Evolutionary conservation across 2,329 filamentous ascomycete genomes (phyloP).

Genomic region (Chaetomium olivaceum): DNA sequence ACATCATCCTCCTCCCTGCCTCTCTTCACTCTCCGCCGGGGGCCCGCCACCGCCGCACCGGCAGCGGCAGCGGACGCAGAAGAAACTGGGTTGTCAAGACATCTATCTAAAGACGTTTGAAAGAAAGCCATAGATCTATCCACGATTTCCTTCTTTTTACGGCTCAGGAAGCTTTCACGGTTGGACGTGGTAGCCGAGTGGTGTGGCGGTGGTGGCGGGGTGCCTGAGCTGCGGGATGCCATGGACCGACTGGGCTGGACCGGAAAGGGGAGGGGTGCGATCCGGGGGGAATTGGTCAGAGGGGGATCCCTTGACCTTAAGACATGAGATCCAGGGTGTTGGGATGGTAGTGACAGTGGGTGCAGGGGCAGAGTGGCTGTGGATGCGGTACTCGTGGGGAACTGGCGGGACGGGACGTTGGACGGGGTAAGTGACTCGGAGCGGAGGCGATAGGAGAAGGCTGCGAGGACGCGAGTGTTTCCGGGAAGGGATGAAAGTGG

Average conservation of each 20-base stretch:
- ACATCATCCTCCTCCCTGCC: constrained; percentile 22
- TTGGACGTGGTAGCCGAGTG: constrained; percentile 3
- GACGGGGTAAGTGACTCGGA: background rate
- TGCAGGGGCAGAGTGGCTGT: background rate
- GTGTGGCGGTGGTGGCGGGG: constrained; percentile 21
- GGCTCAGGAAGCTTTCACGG: constrained; percentile 28
- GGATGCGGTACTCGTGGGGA: background rate
- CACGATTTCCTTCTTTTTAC: constrained; percentile 32
- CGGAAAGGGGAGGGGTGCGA: background rate
- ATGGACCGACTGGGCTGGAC: constrained; percentile 27
- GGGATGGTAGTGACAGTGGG: background rate
- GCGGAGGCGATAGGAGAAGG: background rate
- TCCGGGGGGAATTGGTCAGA: constrained; percentile 15
- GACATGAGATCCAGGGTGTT: constrained; percentile 31
- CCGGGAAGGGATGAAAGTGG: background rate
- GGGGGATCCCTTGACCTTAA: constrained; percentile 28
- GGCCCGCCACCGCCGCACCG: constrained; percentile 6
- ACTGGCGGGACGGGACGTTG: background rate
- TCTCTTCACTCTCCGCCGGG: constrained; percentile 24
- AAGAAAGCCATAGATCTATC: constrained; percentile 34
- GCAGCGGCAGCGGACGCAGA: constrained; percentile 13
- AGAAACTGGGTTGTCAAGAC: constrained; percentile 29
- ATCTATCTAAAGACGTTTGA: constrained; percentile 26
- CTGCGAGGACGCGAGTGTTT: background rate
- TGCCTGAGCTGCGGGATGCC: constrained; percentile 31